A percentile compares a stretch with the other conserved stretches of the same genome.
These are phyloP conservation scores for Orbilia oligospora DNA, from an alignment of 2,329 filamentous ascomycete genomes.

Conservation along the genomic window DNA sequence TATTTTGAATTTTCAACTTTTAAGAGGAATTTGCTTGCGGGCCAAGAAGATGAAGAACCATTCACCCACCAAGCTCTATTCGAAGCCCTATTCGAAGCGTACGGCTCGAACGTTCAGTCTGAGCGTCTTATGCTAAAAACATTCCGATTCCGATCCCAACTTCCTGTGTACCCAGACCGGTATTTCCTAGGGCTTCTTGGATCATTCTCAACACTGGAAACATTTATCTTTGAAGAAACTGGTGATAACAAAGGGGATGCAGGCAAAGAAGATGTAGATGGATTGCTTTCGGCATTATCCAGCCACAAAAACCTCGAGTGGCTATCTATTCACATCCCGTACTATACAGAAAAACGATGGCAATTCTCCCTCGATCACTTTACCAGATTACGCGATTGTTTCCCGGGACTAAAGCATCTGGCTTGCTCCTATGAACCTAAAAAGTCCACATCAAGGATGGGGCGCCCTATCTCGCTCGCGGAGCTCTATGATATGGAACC, in stretches of 20 bases:
- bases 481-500: not conserved
- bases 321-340: slow-evolving; percentile 28
- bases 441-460: not conserved
- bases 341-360: slow-evolving; percentile 8
- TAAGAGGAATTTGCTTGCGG: not conserved
- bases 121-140: slow-evolving; percentile 22
- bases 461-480: not conserved
- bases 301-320: slow-evolving; percentile 22
- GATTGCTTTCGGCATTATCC: slow-evolving; percentile 24
- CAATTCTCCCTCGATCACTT: slow-evolving; percentile 5
- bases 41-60: not conserved
- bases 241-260: not conserved
- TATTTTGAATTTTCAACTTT: slow-evolving; percentile 56
- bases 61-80: slow-evolving; percentile 43
- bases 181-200: slow-evolving; percentile 34
- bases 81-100: slow-evolving; percentile 7
- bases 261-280: slow-evolving; percentile 4
- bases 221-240: slow-evolving; percentile 51
- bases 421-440: slow-evolving; percentile 8
- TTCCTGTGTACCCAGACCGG: slow-evolving; percentile 21
- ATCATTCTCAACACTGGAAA: slow-evolving; percentile 37
- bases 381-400: slow-evolving; percentile 1
- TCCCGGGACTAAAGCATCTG: slow-evolving; percentile 26
- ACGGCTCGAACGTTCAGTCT: not conserved
- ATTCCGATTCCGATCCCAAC: slow-evolving; percentile 37